Evolutionary conservation across 257 asterid species (phyloP), one percentile per base, ranked within the genome.

Genomic region (Galeopsis tetrahit): DNA sequence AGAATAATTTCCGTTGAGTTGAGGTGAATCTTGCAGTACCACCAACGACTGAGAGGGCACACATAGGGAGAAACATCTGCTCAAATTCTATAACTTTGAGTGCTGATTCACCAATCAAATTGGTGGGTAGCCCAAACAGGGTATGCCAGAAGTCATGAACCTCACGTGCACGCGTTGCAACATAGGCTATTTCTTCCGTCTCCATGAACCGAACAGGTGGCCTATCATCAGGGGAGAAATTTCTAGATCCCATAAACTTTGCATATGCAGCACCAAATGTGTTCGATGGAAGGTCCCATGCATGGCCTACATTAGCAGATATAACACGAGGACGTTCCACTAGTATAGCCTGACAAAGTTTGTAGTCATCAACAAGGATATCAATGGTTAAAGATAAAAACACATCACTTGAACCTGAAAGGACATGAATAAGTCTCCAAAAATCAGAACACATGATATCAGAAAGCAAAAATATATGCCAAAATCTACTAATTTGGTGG

Each of bases 191-290:
- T 56, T 95, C 99, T 38, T 95, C 98, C 1, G 96, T 78, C 80
- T 92, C 99, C 96, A 95, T 90, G 85, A 95, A 95, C 77, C 96
- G 86, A 69, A 92, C 96, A 2, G 99, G 99, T 60, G 99, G 98
- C 31, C 99, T 79, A 55, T 92, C 97, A 78, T 92, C 94, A 0
- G 98, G 99, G 49, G 99, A 92, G 87, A 95, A 95, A 52, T 92
- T 95, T 70, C 96, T 82, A 13, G 94, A 88, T 79, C 97, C 99
- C 99, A 95, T 95, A 63, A 95, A 95, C 38, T 78, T 87, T 38
- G 98, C 98, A 72, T 95, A 95, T 35, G 99, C 98, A 53, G 97
- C 92, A 31, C 99, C 99, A 60, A 95, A 92, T 67, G 99, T 95
- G 82, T 92, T 92, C 1, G 87, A 67, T 21, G 97, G 94, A n/a